Base-by-base conservation (phyloP, 2,329 filamentous ascomycete genomes). In the Xylariaceae sp. region DNA sequence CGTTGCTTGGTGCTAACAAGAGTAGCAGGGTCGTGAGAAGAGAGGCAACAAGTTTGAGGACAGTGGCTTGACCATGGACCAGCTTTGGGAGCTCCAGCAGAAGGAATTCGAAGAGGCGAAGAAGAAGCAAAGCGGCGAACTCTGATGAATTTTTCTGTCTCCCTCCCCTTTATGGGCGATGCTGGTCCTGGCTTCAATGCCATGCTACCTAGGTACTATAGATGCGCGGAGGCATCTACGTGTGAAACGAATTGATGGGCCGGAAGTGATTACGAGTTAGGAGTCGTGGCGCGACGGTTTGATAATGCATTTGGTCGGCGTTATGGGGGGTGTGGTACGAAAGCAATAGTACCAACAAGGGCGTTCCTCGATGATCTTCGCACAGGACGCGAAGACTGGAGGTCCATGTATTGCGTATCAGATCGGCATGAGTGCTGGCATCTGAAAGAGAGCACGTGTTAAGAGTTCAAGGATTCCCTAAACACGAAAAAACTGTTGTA, bases 31-130 rank as follows among this genome's bases (percentile, higher is more conserved):
- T 35, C 89, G 93, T 52, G 94, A 99, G 77, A 96, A 96, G 81
- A 96, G 97, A 76, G 89, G 92, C 65, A 96, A 92, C 75, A 97
- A 97, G 77, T 92, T 97, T 71, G 93, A 96, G 69, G 89, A 94
- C 73, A 96, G 92, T 72, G 93, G 93, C 56, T 82, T 97, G 77
- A 89, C 89, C 0, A 87, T 96, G 72, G 94, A 97, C 68, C 89
- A 99, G 74, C 81, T 99, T 53, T 85, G 94, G 59, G 83, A 88
- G 53, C 85, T 96, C 70, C 94, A 99, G 73, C 88, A 94, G 73
- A 92, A 96, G 73, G 84, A 97, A 66, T 97, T 99, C 75, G 87
- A 89, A 35, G 64, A 66, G 7, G 71, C 71, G n/a, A 65, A 66
- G 44, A 67, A 69, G 56, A 65, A 70, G 57, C 71, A 72, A 58